Base-by-base conservation (phyloP, 208 protist genomes). In the Crithidia bombi region DNA sequence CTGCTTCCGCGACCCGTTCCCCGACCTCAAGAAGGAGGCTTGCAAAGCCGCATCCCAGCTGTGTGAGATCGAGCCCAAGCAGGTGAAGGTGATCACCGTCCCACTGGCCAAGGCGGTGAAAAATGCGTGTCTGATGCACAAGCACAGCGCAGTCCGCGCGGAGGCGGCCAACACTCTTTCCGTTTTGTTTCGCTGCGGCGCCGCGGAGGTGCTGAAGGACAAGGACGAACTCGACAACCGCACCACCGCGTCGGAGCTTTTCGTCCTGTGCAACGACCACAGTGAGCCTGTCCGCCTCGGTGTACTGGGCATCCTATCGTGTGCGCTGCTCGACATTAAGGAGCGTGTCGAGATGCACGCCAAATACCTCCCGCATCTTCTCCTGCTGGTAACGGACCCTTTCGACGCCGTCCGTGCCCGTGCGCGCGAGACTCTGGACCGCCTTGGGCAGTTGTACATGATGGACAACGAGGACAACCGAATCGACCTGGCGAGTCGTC, bases 391-490 rank as follows among this genome's bases (percentile, higher is more conserved):
- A 12, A 94, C 88, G 0, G 92, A 97, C 62, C 26, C 69, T 0
- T 91, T 90, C 59, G 78, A 85, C 36, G 44, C 46, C 15, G 90
- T 97, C 6, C 78, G 81, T 3, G 61, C 30, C 32, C 75, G 76
- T 44, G 88, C 92, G 14, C 51, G 39, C 17, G 46, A 69, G 17
- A 51, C 90, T 19, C 65, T 97, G 44, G 77, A 87, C 30, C 75
- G 79, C 21, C 67, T 95, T 5, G 90, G 89, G 0, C 90, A 87
- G 64, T 72, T 93, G 12, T 95, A 90, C 72, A 28, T 93, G 61
- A 46, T 95, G 26, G 92, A 97, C 69, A 95, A 97, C 69, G 90
- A 95, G 64, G 92, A 97, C 59, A 95, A 97, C 54, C 78, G 85
- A 0, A 92, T 94, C 38, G 85, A 97, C 69, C 62, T 97, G 58